Evolutionary conservation across 805 yeast genomes (phyloP).

Genomic region (Teunomyces cretensis): DNA sequence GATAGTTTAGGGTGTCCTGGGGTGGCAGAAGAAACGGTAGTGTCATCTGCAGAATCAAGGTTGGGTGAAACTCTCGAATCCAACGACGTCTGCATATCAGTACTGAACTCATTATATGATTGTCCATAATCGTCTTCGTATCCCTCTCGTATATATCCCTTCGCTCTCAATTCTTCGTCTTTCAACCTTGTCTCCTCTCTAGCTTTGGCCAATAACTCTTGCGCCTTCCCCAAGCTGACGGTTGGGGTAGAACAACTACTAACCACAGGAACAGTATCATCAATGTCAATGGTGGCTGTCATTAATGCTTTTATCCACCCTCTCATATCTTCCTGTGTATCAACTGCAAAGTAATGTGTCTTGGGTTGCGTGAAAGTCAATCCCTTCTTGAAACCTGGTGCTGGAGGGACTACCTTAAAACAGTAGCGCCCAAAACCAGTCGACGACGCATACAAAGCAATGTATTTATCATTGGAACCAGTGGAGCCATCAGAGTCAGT

Average conservation of each 20-base stretch:
- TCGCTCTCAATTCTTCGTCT: conserved; percentile 49
- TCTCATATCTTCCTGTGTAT: conserved; percentile 86
- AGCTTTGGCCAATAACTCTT: conserved; percentile 78
- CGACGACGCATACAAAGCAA: conserved; percentile 86
- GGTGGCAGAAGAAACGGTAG: conserved; percentile 26
- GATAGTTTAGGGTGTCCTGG: conserved; percentile 27
- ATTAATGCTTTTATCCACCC: conserved; percentile 92
- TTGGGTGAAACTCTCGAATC: conserved; percentile 31
- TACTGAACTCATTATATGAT: conserved; percentile 10
- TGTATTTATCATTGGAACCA: conserved; percentile 76
- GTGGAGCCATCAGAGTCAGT: conserved; percentile 43
- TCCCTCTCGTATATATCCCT: conserved; percentile 32
- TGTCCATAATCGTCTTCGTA: conserved; percentile 15
- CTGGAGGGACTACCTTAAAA: conserved; percentile 93
- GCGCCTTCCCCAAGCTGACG: conserved; percentile 81
- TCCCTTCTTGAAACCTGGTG: conserved; percentile 95
- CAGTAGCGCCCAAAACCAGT: conserved; percentile 93
- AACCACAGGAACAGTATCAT: conserved; percentile 86
- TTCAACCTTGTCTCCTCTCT: conserved; percentile 68
- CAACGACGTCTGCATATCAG: conserved; percentile 24
- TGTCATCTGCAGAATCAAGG: conserved; percentile 31
- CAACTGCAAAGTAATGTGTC: conserved; percentile 95
- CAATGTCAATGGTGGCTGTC: conserved; percentile 95
- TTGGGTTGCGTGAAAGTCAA: conserved; percentile 95
- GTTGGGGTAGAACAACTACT: conserved; percentile 96